Conservation (phyloP, 805 yeast genomes). For the Saccharomycopsis amapae region DNA sequence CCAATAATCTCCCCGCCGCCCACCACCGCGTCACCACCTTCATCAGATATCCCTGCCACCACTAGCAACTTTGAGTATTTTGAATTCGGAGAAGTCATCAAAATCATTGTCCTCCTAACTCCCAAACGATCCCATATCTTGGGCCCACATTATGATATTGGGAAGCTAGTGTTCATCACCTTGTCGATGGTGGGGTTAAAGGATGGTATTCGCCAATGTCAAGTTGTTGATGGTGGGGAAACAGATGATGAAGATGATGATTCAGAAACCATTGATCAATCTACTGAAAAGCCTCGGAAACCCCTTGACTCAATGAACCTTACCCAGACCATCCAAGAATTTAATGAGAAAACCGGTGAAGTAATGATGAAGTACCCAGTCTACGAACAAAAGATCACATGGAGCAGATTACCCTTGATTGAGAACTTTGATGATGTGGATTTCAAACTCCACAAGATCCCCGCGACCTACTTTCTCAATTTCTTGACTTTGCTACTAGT, state of each 20-base stretch:
- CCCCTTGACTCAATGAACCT: no score
- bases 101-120: conserved; percentile 8
- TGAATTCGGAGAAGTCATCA: conserved; percentile 13
- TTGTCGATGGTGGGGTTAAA: conserved; percentile 5
- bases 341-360: conserved; percentile 18
- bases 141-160: conserved; percentile 10
- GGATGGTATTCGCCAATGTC: conserved; percentile 6
- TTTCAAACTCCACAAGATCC: background rate
- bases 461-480: conserved; percentile 8
- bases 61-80: conserved; percentile 1
- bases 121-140: conserved; percentile 9
- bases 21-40: no score
- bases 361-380: conserved; percentile 7
- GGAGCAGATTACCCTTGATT: conserved; percentile 7
- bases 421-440: background rate
- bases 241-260: background rate
- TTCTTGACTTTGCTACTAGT: conserved; percentile 12
- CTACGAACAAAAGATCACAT: background rate
- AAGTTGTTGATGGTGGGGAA: background rate
- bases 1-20: no score
- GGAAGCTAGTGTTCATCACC: conserved; percentile 7
- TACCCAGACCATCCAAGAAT: background rate
- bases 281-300: background rate
- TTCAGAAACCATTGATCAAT: background rate
- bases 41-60: no score